Conservation (phyloP, 2,329 filamentous ascomycete genomes). For the Neofusicoccum sp. region DNA sequence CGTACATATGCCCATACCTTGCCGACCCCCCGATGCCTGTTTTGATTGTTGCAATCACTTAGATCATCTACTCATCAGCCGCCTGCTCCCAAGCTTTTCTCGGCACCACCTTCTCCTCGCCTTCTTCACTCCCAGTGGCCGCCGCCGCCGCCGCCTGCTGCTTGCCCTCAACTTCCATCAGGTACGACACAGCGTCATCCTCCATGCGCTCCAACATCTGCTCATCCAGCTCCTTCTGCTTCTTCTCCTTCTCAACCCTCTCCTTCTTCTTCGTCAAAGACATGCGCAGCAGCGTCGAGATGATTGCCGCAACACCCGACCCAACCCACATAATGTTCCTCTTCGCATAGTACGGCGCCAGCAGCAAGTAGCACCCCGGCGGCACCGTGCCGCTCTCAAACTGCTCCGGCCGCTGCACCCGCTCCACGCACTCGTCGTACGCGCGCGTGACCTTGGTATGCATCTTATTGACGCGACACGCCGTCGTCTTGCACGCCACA, state of each 20-base stretch:
- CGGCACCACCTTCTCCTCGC: neutral
- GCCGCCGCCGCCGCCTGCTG: neutral
- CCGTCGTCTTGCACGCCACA: conserved; percentile 20
- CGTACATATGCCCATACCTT: neutral
- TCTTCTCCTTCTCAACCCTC: conserved; percentile 14
- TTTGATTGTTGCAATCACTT: neutral
- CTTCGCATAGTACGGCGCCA: conserved; percentile 2
- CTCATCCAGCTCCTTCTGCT: conserved; percentile 20
- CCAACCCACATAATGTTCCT: conserved; percentile 16
- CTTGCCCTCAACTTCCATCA: conserved; percentile 13
- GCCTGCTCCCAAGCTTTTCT: neutral
- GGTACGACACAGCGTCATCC: conserved; percentile 17
- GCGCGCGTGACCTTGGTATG: conserved; percentile 9
- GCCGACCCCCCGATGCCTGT: neutral
- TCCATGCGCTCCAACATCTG: conserved; percentile 21
- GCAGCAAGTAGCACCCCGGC: conserved; percentile 7
- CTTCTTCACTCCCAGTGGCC: neutral
- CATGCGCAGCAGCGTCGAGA: neutral
- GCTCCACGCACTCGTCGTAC: conserved; percentile 16
- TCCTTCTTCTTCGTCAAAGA: conserved; percentile 17
- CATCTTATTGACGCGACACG: conserved; percentile 20
- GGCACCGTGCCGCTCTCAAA: conserved; percentile 5
- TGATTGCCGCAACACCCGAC: neutral
- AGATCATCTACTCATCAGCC: conserved; percentile 8
- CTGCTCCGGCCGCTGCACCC: neutral